Base-by-base conservation (phyloP, 2,329 filamentous ascomycete genomes). In the Talaromyces piceae region DNA sequence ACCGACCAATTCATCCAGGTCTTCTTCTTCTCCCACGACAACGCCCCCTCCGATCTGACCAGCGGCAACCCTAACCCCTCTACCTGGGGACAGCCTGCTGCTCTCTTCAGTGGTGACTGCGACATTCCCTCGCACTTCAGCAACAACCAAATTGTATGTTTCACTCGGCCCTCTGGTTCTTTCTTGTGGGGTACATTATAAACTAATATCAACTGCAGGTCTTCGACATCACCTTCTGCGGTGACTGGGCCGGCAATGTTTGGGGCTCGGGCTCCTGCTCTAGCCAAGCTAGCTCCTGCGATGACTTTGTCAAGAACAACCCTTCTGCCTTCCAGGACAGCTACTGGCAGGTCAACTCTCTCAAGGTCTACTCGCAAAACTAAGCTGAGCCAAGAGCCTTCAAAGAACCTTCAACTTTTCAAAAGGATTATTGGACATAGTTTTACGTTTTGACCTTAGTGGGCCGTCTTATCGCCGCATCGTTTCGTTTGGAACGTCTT, bases 171-270 rank as follows among this genome's bases (percentile, higher is more conserved):
- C 20, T 23, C 5, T 28, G 18, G 16, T 9, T n/a, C 16, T 33
- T 9, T 12, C 23, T 25, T 16, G 11, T 18, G 41, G 47, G 7
- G 1, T 12, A 49, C 12, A 33, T n/a, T 31, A 41, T 30, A 43
- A 41, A 41, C 22, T 45, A 33, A 45, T 58, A 45, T 27, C n/a
- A 13, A 50, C n/a, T n/a, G 12, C 47, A 70, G 67, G 62, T 71
- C 48, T 71, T 85, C 31, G 94, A 87, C 70, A 93, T 84, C 1
- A 87, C 86, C 5, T 88, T 95, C 67, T 96, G 91, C 68, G 91
- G 91, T 18, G 81, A 86, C 63, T 95, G 90, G 90, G 90, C 90
- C 6, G 88, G 88, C 22, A 65, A 73, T 39, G 81, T 83, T 28
- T 95, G 86, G 84, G 61, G 63, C 45, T 62, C 66, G 27, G 76